Conservation (phyloP, 352 stramenopile genomes). For the Plasmopara halstedii region DNA sequence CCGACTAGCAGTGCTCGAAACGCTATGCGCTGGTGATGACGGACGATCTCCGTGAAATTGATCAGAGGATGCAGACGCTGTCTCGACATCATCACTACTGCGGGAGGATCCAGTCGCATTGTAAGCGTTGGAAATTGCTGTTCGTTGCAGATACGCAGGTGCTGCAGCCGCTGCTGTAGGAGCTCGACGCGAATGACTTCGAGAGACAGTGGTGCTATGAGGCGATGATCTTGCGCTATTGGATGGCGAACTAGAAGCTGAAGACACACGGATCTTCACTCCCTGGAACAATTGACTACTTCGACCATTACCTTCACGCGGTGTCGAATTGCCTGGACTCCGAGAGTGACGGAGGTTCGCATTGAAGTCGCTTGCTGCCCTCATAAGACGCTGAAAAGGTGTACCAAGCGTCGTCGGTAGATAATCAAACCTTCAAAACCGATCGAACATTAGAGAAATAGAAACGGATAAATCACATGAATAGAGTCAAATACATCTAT, state of each 20-base stretch:
- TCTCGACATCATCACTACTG: conserved; percentile 44
- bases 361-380: conserved; percentile 29
- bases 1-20: conserved; percentile 23
- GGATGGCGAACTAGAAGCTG: conserved; percentile 25
- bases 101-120: conserved; percentile 19
- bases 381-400: conserved; percentile 18
- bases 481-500: conserved; percentile 36
- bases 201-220: conserved; percentile 11
- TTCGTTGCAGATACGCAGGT: conserved; percentile 39
- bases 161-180: conserved; percentile 12
- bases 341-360: conserved; percentile 18
- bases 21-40: conserved; percentile 33
- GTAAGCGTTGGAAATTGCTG: conserved; percentile 59
- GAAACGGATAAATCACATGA: conserved; percentile 8
- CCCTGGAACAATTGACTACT: conserved; percentile 12
- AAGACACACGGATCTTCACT: conserved; percentile 46
- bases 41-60: conserved; percentile 22
- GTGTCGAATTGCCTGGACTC: conserved; percentile 13
- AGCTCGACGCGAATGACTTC: conserved; percentile 13
- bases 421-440: background rate
- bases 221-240: conserved; percentile 32
- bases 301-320: conserved; percentile 2
- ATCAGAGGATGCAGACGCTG: conserved; percentile 49
- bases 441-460: background rate
- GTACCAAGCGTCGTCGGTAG: background rate